A percentile compares a stretch with the other conserved stretches of the same genome.
Conservation (phyloP, 2,329 filamentous ascomycete genomes). For the Monosporascus sp. region DNA sequence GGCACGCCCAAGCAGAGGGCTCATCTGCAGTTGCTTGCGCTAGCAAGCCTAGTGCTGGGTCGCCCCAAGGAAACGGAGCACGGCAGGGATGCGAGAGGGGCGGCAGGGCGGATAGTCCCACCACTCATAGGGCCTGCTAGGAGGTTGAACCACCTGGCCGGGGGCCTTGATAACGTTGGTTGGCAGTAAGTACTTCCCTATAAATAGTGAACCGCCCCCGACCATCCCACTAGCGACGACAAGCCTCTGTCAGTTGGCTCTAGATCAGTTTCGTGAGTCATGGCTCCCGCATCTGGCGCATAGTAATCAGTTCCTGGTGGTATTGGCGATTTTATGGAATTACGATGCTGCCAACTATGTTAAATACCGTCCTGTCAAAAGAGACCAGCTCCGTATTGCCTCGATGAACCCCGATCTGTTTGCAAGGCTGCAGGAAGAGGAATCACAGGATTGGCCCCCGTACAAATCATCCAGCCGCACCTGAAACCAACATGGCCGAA, state of each 20-base stretch:
- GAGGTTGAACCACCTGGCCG: neutral
- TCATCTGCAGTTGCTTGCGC: neutral
- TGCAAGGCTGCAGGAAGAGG: neutral
- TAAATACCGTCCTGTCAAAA: neutral
- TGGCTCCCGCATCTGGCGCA: too few species aligned
- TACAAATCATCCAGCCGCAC: neutral
- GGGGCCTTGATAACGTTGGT: neutral
- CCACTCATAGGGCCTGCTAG: neutral
- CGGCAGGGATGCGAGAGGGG: conserved; percentile 1
- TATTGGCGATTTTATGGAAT: too few species aligned
- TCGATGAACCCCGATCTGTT: neutral
- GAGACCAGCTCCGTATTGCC: neutral
- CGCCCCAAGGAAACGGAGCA: neutral
- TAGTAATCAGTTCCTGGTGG: too few species aligned
- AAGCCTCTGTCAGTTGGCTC: too few species aligned
- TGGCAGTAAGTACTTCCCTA: too few species aligned
- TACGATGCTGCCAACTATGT: neutral
- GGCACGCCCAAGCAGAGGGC: neutral
- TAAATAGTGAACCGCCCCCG: too few species aligned
- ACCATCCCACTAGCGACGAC: neutral
- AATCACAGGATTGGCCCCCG: neutral
- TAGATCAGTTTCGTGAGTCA: too few species aligned
- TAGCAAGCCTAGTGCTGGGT: neutral
- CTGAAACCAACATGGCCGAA: conserved; percentile 8
- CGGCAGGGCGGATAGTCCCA: conserved; percentile 4